Evolutionary conservation across 768 basidiomycete genomes (phyloP).

Genomic region (Cystobasidium tubakii): DNA sequence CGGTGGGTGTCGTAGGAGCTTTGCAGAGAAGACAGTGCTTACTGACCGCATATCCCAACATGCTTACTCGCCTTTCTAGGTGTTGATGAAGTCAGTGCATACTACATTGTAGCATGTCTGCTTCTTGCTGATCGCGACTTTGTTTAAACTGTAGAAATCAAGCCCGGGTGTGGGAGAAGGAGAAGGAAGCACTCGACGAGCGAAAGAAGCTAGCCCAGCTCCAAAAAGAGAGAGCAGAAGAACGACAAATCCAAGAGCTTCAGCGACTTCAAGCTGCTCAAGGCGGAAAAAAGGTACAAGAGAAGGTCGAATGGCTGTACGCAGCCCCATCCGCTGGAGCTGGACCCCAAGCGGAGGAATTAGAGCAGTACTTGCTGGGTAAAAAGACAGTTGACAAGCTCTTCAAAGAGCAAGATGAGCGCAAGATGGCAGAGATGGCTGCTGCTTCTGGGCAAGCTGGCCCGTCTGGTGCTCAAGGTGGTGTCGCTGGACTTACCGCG

Average conservation of each 20-base stretch:
- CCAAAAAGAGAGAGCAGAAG: constrained; percentile 95
- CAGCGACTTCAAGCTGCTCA: constrained; percentile 91
- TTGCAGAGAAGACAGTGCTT: background rate
- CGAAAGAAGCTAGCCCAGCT: constrained; percentile 97
- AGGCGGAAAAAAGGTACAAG: constrained; percentile 76
- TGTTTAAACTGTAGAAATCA: constrained; percentile 60
- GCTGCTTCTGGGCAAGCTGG: constrained; percentile 21
- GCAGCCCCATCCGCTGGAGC: constrained; percentile 91
- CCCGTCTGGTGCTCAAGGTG: background rate
- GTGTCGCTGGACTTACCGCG: constrained; percentile 38
- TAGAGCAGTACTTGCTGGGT: constrained; percentile 93
- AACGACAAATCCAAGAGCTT: constrained; percentile 89
- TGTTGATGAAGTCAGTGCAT: background rate
- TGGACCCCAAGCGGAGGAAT: constrained; percentile 75
- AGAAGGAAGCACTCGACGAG: constrained; percentile 95
- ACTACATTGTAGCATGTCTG: background rate
- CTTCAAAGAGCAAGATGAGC: constrained; percentile 77
- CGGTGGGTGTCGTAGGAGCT: background rate
- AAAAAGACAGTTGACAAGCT: constrained; percentile 98
- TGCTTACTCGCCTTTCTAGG: background rate
- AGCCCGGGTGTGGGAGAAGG: constrained; percentile 98
- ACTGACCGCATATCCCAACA: background rate
- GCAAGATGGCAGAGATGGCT: constrained; percentile 33
- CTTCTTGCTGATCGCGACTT: background rate
- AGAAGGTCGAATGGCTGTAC: constrained; percentile 99